phyloP scores from a whole-genome alignment of 2,329 filamentous ascomycete genomes.

The Nemania sp. region DNA sequence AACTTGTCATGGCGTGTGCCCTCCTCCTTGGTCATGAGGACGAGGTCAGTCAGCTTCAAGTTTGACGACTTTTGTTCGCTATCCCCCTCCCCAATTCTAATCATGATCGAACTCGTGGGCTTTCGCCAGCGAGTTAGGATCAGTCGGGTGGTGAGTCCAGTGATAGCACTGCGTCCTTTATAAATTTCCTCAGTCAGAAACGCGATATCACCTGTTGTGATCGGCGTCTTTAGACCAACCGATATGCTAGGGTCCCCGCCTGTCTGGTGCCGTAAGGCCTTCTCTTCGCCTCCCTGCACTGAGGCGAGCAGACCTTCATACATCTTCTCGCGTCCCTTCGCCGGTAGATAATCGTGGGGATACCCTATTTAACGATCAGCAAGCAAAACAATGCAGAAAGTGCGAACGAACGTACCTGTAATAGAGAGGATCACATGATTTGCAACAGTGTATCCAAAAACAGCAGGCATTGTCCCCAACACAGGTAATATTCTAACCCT shows the following conservation, averaged over 20 bases:
- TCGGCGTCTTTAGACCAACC: constrained; percentile 80
- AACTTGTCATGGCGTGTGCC: constrained; percentile 78
- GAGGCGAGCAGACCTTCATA: constrained; percentile 85
- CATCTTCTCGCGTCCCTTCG: constrained; percentile 88
- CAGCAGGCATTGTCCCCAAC: constrained; percentile 94
- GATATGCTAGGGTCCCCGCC: constrained; percentile 62
- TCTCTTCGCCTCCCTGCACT: constrained; percentile 83
- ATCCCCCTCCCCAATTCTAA: constrained; percentile 71
- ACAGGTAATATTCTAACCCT: constrained; percentile 95
- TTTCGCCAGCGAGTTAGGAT: constrained; percentile 84
- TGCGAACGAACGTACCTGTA: constrained; percentile 54
- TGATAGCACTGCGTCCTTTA: constrained; percentile 83
- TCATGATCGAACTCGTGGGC: constrained; percentile 69
- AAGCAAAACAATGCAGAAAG: not conserved
- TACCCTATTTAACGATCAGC: constrained; percentile 69
- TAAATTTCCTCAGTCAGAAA: constrained; percentile 93
- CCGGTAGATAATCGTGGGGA: constrained; percentile 83
- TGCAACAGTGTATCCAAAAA: constrained; percentile 91
- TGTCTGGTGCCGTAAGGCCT: constrained; percentile 68
- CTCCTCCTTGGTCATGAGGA: constrained; percentile 54
- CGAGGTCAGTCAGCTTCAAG: constrained; percentile 57
- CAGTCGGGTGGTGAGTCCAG: constrained; percentile 82
- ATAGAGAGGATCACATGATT: constrained; percentile 93
- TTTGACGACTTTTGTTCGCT: constrained; percentile 83
- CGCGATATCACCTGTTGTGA: constrained; percentile 83